A percentile compares a stretch with the other conserved stretches of the same genome.
These are phyloP conservation scores for Coemansia sp. DNA, from an alignment of 192 early-diverging fungal genomes.

Conservation along the genomic window DNA sequence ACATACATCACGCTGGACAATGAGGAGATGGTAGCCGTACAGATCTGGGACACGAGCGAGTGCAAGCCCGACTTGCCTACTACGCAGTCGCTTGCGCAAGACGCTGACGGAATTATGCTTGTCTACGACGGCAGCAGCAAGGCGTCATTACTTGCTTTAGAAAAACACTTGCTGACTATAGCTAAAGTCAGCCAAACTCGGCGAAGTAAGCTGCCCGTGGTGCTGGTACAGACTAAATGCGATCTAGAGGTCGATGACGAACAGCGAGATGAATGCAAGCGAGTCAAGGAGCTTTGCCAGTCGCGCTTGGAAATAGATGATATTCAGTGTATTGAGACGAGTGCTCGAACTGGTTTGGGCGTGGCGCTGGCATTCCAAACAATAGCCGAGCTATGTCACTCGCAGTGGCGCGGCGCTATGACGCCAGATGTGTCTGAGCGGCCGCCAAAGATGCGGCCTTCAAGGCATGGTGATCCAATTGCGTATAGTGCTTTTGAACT, in stretches of 20 bases:
- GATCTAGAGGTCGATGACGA: slow-evolving; percentile 6
- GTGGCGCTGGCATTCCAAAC: slow-evolving; percentile 35
- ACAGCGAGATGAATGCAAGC: not conserved
- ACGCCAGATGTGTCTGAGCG: not conserved
- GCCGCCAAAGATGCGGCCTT: slow-evolving; percentile 21
- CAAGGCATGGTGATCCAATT: slow-evolving; percentile 53
- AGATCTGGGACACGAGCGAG: slow-evolving; percentile 54
- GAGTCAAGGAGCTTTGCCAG: slow-evolving; percentile 22
- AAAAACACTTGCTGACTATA: slow-evolving; percentile 10
- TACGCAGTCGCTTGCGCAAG: slow-evolving; percentile 36
- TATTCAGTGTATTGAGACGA: slow-evolving; percentile 30
- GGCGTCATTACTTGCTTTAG: slow-evolving; percentile 13
- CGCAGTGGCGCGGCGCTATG: slow-evolving; percentile 3
- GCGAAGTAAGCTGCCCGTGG: slow-evolving; percentile 1
- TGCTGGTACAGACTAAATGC: slow-evolving; percentile 33
- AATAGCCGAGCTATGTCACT: slow-evolving; percentile 26
- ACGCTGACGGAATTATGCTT: slow-evolving; percentile 47
- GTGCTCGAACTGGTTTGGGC: slow-evolving; percentile 36
- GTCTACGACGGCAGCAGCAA: slow-evolving; percentile 22
- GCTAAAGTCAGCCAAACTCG: not conserved
- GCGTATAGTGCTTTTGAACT: slow-evolving; percentile 32
- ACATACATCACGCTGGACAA: slow-evolving; percentile 27
- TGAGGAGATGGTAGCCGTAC: slow-evolving; percentile 32
- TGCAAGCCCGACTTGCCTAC: slow-evolving; percentile 10
- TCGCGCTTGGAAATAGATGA: not conserved